Evolutionary conservation across 2,329 filamentous ascomycete genomes (phyloP), one percentile per base, ranked within the genome.

Genomic region (Pseudogymnoascus sp.): DNA sequence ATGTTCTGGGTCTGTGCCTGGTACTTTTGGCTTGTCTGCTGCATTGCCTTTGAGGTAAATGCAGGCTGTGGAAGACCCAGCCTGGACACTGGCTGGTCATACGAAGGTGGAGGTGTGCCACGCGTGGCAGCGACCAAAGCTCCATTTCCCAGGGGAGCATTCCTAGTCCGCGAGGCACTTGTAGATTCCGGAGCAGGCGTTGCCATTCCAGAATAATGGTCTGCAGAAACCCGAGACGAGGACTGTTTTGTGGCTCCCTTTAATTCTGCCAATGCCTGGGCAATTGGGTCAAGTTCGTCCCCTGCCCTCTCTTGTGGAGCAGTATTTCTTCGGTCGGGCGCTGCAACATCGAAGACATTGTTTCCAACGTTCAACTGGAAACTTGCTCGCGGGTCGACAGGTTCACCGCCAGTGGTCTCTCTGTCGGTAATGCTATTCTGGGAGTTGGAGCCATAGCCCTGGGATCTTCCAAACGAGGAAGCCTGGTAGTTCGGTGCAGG

Each of bases 301-400:
- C 7, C 33, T 19, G 12, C 58, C 37, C 37, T 60, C 29, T 90
- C 87, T 35, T 81, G 76, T 3, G 75, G 73, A 62, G 72, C 79
- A 68, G 72, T 72, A 45, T 74, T 80, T 66, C 81, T 81, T 66
- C 81, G 82, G 64, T 93, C 90, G 0, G 91, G 88, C 7, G 89
- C 89, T 11, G 90, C 89, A 8, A 99, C 93, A 63, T 96, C 87
- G 70, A 99, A 96, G 10, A 99, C 91, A 69, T 99, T 99, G 69
- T 95, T 91, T 6, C 94, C 94, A 62, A 99, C 85, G 70, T 97
- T 97, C 29, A 99, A 81, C 65, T 96, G 93, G 69, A 97, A 87
- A 73, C 89, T 96, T 39, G 93, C 92, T 65, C 94, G 88, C 62
- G 93, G 92, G 71, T 97, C 94, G 38, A 94, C 92, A 1, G 90